Conservation (phyloP, 1,284 basidiomycete species). For the Rhodotorula sp. region DNA sequence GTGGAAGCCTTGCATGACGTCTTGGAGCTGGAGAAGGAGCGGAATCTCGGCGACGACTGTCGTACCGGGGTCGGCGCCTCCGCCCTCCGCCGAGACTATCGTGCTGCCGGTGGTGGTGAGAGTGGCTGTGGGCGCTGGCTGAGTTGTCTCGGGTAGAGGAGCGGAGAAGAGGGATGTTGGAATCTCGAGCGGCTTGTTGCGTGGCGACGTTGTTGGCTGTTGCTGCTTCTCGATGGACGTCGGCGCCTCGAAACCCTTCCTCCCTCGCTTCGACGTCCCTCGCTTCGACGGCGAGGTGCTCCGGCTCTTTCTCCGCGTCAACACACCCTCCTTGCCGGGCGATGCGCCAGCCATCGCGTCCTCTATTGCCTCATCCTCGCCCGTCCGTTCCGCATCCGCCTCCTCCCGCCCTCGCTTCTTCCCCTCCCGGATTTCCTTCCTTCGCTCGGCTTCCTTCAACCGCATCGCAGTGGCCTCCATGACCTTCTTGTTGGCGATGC, state of each 20-base stretch:
- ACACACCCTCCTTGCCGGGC: background rate
- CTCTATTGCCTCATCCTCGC: background rate
- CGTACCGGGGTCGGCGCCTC: constrained; percentile 7
- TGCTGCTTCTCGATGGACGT: background rate
- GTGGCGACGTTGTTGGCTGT: background rate
- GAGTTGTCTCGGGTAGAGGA: constrained; percentile 8
- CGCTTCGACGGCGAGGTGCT: background rate
- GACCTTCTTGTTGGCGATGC: constrained; percentile 73
- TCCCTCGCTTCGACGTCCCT: background rate
- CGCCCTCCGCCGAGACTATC: background rate
- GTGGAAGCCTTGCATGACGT: constrained; percentile 83
- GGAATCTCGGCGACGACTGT: background rate
- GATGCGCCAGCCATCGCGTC: background rate
- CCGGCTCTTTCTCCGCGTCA: background rate
- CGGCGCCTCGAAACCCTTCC: constrained; percentile 1
- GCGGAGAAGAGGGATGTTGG: constrained; percentile 50
- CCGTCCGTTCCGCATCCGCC: background rate
- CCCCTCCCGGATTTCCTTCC: background rate
- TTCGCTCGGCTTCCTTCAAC: background rate
- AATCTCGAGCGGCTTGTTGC: constrained; percentile 5
- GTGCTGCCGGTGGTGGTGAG: background rate
- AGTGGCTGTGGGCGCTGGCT: background rate
- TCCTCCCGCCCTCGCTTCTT: constrained; percentile 2
- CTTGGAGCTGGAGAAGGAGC: constrained; percentile 63
- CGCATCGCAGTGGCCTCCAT: constrained; percentile 45